Percentiles rank a stretch among this genome's conserved stretches.
These are phyloP conservation scores for Ottelia alismoides DNA, from an alignment of 106 monocot species.

Conservation along the genomic window DNA sequence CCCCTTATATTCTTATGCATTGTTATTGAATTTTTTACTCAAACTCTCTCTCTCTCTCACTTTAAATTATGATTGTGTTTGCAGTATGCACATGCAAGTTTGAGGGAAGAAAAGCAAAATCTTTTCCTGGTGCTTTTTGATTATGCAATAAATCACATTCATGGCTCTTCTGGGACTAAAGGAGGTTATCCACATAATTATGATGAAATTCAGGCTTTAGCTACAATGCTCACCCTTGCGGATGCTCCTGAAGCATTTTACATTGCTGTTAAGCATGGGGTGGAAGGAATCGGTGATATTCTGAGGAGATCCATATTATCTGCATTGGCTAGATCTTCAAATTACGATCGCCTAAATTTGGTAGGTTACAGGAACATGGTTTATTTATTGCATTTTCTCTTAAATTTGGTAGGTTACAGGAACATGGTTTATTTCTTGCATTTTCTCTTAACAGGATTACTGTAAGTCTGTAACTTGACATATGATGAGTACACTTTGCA, in stretches of 20 bases:
- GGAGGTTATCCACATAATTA: slow-evolving; percentile 38
- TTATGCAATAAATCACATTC: slow-evolving; percentile 71
- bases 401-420: no score
- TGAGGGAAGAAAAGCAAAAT: slow-evolving; percentile 73
- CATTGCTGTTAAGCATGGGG: slow-evolving; percentile 77
- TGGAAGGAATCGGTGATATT: slow-evolving; percentile 74
- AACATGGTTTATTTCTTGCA: no score
- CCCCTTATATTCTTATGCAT: no score
- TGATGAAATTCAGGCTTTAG: slow-evolving; percentile 66
- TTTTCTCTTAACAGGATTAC: no score
- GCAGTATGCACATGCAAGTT: slow-evolving; percentile 89
- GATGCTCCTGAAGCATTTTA: slow-evolving; percentile 93
- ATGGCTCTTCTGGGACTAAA: slow-evolving; percentile 36
- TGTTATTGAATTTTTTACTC: no score
- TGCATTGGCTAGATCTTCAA: slow-evolving; percentile 51
- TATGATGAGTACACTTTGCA: no score
- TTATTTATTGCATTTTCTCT: no score
- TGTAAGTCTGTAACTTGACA: no score
- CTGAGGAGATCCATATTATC: slow-evolving; percentile 50
- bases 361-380: no score
- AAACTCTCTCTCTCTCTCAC: no score
- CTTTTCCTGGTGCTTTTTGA: slow-evolving; percentile 83
- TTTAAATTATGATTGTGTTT: no score
- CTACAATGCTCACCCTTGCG: slow-evolving; percentile 61
- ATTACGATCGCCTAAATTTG: slow-evolving; percentile 57